Evolutionary conservation across 768 basidiomycete genomes (phyloP), one percentile per base, ranked within the genome.

Genomic region (Termitomyces eurrhizus): DNA sequence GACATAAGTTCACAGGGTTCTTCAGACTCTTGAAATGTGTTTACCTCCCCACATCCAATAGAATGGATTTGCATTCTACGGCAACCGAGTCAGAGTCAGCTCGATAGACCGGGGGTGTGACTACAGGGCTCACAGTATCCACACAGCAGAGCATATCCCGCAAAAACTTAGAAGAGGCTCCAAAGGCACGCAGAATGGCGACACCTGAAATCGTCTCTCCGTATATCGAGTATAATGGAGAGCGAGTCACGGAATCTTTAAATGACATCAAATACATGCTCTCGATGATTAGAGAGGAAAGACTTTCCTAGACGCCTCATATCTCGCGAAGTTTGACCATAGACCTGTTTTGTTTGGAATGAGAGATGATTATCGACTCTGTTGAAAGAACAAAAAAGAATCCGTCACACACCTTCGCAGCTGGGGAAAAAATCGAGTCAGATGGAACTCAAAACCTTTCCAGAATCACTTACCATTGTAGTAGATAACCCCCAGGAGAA

Each of bases 1-100:
- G 5, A 59, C 3, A 49, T 50, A 18, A 48, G 53, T 51, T 39
- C 21, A 49, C 32, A 57, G 29, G 32, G 39, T 32, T 52, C 24
- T 56, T 39, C 32, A 58, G n/a, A 60, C 6, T n/a, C 16, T 18
- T 18, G 26, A 32, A 4, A 12, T 39, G 32, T 42, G 54, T 66
- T 77, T 69, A 90, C 87, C 86, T 76, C 86, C 90, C 92, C 90
- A 94, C 83, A 90, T 89, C 94, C 94, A 95, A 68, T 90, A 93
- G 70, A 86, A 90, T 3, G 91, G 91, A 68, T 85, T 91, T 16
- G 84, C 67, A 60, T 81, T 82, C 78, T 81, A 58, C 29, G n/a
- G 26, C 2, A 33, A 57, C 16, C 18, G 21, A 42, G 62, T 62
- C 12, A 56, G 21, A 42, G 62, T 62, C 12, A 57, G 45, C 36